Conservation (phyloP, 2,329 filamentous ascomycete genomes). For the Colletotrichum sp. region DNA sequence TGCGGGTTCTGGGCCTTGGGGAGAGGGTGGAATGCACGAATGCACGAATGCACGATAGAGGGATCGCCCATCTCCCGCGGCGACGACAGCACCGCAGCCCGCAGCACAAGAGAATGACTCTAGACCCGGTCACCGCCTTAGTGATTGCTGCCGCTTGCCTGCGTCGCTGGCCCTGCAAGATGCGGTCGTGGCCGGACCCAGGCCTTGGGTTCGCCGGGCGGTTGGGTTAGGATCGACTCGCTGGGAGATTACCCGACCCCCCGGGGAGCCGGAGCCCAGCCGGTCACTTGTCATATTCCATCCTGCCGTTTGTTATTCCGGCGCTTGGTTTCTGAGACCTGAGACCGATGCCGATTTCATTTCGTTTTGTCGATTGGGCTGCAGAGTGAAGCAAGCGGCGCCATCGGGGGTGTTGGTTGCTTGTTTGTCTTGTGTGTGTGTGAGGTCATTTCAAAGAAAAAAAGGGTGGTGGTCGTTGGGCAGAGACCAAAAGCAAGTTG, state of each 20-base stretch:
- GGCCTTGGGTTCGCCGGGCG: not conserved
- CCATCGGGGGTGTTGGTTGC: not conserved
- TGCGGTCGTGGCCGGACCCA: not conserved
- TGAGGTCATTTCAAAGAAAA: not conserved
- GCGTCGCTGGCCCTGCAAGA: not conserved
- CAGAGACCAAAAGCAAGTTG: not conserved
- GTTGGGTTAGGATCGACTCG: not conserved
- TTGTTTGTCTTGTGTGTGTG: not conserved
- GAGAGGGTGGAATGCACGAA: not conserved
- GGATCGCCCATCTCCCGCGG: constrained; percentile 1
- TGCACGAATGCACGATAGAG: not conserved
- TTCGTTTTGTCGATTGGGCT: not conserved
- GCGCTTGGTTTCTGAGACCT: not conserved
- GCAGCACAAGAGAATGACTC: not conserved
- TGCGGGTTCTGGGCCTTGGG: not conserved
- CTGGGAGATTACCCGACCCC: constrained; percentile 1
- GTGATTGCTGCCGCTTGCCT: not conserved
- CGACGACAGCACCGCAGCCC: not conserved
- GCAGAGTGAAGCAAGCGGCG: not conserved
- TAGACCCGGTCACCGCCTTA: not conserved
- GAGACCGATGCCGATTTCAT: not conserved
- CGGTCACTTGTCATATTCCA: not conserved
- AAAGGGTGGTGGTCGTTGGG: not conserved
- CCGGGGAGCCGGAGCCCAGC: not conserved
- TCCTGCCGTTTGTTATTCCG: not conserved